Base-by-base conservation (phyloP, 2,329 filamentous ascomycete species). In the Cercospora sp. region DNA sequence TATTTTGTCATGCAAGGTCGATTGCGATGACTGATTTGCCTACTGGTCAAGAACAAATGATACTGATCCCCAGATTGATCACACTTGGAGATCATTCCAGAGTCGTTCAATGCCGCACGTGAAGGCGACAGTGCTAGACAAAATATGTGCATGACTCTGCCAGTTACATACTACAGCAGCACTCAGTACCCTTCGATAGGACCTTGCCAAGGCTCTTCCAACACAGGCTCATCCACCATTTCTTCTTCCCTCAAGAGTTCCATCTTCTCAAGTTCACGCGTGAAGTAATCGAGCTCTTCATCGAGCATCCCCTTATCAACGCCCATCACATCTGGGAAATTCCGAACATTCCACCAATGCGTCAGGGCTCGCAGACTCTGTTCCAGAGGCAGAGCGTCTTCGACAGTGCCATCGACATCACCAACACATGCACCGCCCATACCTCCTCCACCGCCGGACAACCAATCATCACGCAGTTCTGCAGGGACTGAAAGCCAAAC, bases 401-500 rank as follows among this genome's bases (percentile, higher is more conserved):
- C 95, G 1, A 98, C 93, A 73, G 97, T 94, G 0, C 91, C 92
- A 75, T 99, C 95, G 1, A 98, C 89, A 77, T 97, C 94, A 4
- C 78, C 78, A 7, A 77, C 72, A 12, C 76, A 74, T 3, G 71
- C 74, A 28, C 77, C 78, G 12, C 78, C 78, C 75, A 79, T 78
- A 1, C 77, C 77, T n/a, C 78, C 78, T 16, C 78, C 78, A 68
- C 90, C 91, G 5, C 94, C 94, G 0, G 92, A 89, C 0, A 98
- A 85, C 94, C 95, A 98, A 80, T 97, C 95, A 77, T 99, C 95
- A 31, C 94, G 87, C 57, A 99, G 85, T 79, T 98, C 94, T 0
- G 94, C 94, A 7, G 93, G 87, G 77, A 94, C 97, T 81, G 97
- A 92, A 60, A 99, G 84, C 79, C 97, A 99, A 1, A 99, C 92